Base-by-base conservation (phyloP, 2,329 filamentous ascomycete species). In the Pseudogymnoascus destructans region DNA sequence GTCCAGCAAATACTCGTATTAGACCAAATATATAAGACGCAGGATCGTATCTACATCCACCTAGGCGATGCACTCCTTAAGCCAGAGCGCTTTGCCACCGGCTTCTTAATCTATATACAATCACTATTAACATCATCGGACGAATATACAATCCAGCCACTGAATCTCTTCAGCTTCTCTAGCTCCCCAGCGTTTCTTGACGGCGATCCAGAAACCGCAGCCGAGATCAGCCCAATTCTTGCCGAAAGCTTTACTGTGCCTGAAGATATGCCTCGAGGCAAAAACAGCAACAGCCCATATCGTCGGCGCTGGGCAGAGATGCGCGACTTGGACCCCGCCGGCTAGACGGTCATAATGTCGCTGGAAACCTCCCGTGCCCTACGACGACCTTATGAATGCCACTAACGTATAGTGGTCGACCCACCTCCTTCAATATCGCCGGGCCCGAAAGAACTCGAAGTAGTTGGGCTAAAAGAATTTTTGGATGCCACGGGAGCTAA, bases 121-220 rank as follows among this genome's bases (percentile, higher is more conserved):
- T 46, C 19, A 9, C 19, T 25, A 25, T n/a, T 46, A 13, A 46
- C 40, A 10, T 46, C 19, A 25, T 3, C 13, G n/a, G 40, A 15
- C 42, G 27, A 9, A 23, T 61, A 23, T 58, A 25, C 13, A 57
- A 58, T 9, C 23, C 40, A 32, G 19, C 55, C 27, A 58, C 57
- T 25, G 59, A 55, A 38, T 9, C 56, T 62, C 21, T 58, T 64
- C 56, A 33, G 49, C 38, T 59, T 64, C 30, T 61, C 61, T 32
- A 62, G 59, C 25, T 54, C 23, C n/a, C 57, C 59, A n/a, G 56
- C 55, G 23, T 63, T 58, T 32, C 21, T 61, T 11, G 21, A 52
- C 17, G 13, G 30, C 13, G 60, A 57, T 52, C 27, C 38, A 42
- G 38, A 21, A 42, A 42, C 38, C 5, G 19, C 38, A 42, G 19